Base-by-base conservation (phyloP, 805 yeast genomes). In the Maudiozyma saulgeensis region DNA sequence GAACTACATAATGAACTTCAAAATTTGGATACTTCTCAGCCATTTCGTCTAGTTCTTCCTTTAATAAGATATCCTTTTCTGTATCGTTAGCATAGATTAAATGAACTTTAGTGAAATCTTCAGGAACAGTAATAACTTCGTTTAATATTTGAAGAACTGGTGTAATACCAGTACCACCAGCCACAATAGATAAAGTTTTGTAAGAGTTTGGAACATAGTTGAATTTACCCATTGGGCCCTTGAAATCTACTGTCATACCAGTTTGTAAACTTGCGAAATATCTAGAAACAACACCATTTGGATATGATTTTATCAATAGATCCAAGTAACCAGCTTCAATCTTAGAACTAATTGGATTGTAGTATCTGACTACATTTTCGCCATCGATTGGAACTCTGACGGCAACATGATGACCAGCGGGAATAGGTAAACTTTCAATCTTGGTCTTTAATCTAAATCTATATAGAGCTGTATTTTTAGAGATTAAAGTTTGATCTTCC, bases 161-260 rank as follows among this genome's bases (percentile, higher is more conserved):
- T 8, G 96, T 87, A 54, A 90, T 83, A 47, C 97, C 95, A 0
- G 91, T 80, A 18, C 95, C 95, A 56, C 93, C 95, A 7, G 90
- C 91, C 56, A 86, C 73, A 69, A 86, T 74, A 18, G 81, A 80
- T 50, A 86, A 72, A 51, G 80, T 78, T 52, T 76, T 76, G 40
- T 80, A 82, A 70, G 79, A 76, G 61, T 83, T 83, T 13, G 70
- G 57, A n/a, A 54, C 59, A 62, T 82, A 83, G 34, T 78, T 65
- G 66, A 86, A 79, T 62, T 82, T 75, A 15, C 95, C 93, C 45
- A 84, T 84, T 16, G 93, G 89, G 1, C 95, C 95, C 64, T 80
- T 78, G 60, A 86, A 84, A 53, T 77, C 77, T 18, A 84, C 85
- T 19, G 76, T 72, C 63, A 80, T 80, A 35, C 89, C 91, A 43